A percentile compares a stretch with the other conserved stretches of the same genome.
Conservation (phyloP, 2,329 filamentous ascomycete genomes). For the Pseudogymnoascus sp. region DNA sequence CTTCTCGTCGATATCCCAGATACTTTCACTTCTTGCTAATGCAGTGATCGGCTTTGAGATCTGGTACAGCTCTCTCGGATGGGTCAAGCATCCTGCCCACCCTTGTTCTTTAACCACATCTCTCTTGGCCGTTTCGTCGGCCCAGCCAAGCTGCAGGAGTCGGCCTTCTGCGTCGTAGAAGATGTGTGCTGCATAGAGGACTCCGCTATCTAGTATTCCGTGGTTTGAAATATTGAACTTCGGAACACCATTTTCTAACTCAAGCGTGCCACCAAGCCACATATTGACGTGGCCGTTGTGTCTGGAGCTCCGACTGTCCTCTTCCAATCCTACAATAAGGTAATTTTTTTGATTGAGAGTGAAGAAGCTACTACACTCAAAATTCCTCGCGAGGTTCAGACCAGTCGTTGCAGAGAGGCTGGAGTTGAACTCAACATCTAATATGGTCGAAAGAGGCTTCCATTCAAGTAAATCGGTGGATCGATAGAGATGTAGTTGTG, state of each 20-base stretch:
- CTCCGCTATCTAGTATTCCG: slow-evolving; percentile 18
- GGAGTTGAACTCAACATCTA: slow-evolving; percentile 13
- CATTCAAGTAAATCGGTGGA: slow-evolving; percentile 18
- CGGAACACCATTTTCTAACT: slow-evolving; percentile 15
- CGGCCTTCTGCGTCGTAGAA: slow-evolving; percentile 17
- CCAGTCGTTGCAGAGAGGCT: slow-evolving; percentile 13
- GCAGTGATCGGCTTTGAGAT: slow-evolving; percentile 14
- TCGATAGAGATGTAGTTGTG: slow-evolving; percentile 18
- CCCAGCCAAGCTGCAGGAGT: slow-evolving; percentile 19
- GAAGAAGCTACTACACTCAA: slow-evolving; percentile 21
- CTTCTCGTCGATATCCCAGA: slow-evolving; percentile 9
- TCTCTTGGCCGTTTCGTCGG: slow-evolving; percentile 15
- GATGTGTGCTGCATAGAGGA: slow-evolving; percentile 18
- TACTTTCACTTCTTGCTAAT: background rate
- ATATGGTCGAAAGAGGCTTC: slow-evolving; percentile 14
- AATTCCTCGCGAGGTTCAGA: slow-evolving; percentile 18
- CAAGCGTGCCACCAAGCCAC: background rate
- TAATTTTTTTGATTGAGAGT: slow-evolving; percentile 18
- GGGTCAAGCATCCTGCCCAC: slow-evolving; percentile 19
- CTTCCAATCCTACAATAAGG: slow-evolving; percentile 10
- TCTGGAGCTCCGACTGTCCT: slow-evolving; percentile 3
- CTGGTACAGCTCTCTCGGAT: slow-evolving; percentile 19
- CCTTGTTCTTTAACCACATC: slow-evolving; percentile 13
- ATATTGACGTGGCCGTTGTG: background rate
- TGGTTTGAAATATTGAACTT: slow-evolving; percentile 17